Percentiles rank a stretch among this genome's conserved stretches.
phyloP scores from a whole-genome alignment of 495 filamentous ascomycete species.

The Platismatia glauca region DNA sequence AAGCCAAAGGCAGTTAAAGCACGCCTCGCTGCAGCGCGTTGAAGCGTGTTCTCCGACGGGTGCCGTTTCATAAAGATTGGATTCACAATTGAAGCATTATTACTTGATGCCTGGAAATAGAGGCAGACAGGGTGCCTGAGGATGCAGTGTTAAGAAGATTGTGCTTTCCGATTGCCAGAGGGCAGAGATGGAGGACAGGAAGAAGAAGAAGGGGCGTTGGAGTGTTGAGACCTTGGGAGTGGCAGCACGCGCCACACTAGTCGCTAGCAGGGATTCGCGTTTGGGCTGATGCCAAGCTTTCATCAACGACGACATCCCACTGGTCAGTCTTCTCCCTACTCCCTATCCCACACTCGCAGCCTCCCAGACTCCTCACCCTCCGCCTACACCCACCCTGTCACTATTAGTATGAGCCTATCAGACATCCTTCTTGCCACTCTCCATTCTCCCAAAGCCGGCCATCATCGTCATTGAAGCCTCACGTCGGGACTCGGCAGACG shows the following conservation, averaged over 20 bases:
- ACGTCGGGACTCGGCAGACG: neutral
- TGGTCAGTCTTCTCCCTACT: constrained; percentile 2
- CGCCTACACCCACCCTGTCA: neutral
- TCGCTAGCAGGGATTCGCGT: neutral
- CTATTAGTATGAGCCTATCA: neutral
- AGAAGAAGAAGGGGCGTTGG: neutral
- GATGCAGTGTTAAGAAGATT: neutral
- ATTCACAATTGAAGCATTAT: neutral
- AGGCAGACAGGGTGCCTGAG: constrained; percentile 9
- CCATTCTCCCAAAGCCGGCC: neutral
- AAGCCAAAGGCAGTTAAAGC: neutral
- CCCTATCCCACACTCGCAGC: no score
- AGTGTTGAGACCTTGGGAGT: no score
- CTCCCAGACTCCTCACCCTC: no score
- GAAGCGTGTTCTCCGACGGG: constrained; percentile 7
- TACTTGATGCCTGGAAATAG: constrained; percentile 4
- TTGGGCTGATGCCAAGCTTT: constrained; percentile 8
- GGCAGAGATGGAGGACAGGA: neutral
- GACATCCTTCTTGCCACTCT: neutral
- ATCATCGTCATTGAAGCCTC: neutral
- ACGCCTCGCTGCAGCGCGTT: constrained; percentile 9
- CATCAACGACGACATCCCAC: constrained; percentile 2
- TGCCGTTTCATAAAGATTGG: neutral
- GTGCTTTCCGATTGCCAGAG: neutral
- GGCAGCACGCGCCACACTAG: constrained; percentile 11